Base-by-base conservation (phyloP, 805 yeast species). In the Lipomyces orientalis region DNA sequence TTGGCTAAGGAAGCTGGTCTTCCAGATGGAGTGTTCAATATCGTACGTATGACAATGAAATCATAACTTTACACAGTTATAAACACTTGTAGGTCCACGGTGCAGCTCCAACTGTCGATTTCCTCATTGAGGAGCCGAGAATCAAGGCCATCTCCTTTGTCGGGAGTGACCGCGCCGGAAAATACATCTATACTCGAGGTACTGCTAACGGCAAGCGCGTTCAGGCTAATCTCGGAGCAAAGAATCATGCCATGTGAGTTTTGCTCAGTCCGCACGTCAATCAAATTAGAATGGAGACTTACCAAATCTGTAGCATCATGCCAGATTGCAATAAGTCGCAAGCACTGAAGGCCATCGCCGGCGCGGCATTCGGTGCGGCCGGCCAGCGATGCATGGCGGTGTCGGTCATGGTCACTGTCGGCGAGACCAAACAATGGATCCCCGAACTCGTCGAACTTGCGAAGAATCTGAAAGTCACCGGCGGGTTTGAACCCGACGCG, bases 301-400 rank as follows among this genome's bases (percentile, higher is more conserved):
- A 19, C 31, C 4, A 14, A 1, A 25, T 8, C 6, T n/a, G 4
- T 43, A 43, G 49, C 51, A 86, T 89, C 19, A 80, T 88, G 70
- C 91, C 93, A 19, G 93, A 89, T 74, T 91, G 92, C 58, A 85
- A 88, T 79, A 85, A 86, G 77, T 78, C 80, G 69, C 86, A 86
- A 69, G 85, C 90, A 60, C 80, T 89, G 73, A 87, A 86, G 75
- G 88, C 90, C 64, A 80, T 89, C 59, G 87, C 83, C 66, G 90
- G 91, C 60, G 92, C 93, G 63, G 90, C 92, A 31, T 89, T 89
- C 78, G 92, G 93, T 39, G 93, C 93, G 61, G 93, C 93, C 22
- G 94, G 93, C 69, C 94, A 89, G 82, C 86, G 93, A 76, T 89
- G 94, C 80, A 87, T 89, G 90, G 90, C 91, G 10, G 86, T 90